Evolutionary conservation across 306 rosid genomes (phyloP), one percentile per base, ranked within the genome.

Genomic region (Heteromeles arbutifolia): DNA sequence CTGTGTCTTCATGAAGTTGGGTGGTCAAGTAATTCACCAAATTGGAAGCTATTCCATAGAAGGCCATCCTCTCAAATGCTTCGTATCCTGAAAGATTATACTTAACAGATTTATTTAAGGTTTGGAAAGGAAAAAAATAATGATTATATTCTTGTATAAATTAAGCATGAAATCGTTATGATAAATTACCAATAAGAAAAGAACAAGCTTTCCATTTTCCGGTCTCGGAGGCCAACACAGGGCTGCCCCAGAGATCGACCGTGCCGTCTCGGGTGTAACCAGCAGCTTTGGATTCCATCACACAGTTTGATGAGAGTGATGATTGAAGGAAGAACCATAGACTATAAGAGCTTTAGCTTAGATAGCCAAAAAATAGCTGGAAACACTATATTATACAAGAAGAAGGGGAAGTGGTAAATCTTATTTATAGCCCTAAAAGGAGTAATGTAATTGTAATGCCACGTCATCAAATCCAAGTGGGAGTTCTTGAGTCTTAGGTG

Each of bases 51-150:
- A 96, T 85, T 21, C 99, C 99, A 77, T 96, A 92, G 81, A 96
- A 96, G 28, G 99, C 97, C 99, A 96, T 96, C 84, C 99, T 92
- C 80, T 96, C 99, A 84, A 96, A 96, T 59, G 97, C 99, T 88
- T 96, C 99, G 78, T 96, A 96, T 4, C 97, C 99, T 95, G 75
- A 76, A 70, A 59, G 54, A 57, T 32, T 73, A 37, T n/a, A 56
- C 61, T 21, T 17, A 15, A 24, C 28, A 25, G 12, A 61, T 14
- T 9, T 25, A 61, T 26, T 6, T 25, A 3, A 22, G 28, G 4
- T 22, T 61, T 61, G 11, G 15, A 1, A 26, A 26, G 31, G 13
- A 25, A 61, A 17, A 61, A 14, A 26, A 5, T 61, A 26, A 61
- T 26, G 2, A 14, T 15, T 17, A 61, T 6, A 14, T 56, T 9